These are phyloP conservation scores for Russula brevipes DNA, from an alignment of 768 basidiomycete species.

Conservation along the genomic window DNA sequence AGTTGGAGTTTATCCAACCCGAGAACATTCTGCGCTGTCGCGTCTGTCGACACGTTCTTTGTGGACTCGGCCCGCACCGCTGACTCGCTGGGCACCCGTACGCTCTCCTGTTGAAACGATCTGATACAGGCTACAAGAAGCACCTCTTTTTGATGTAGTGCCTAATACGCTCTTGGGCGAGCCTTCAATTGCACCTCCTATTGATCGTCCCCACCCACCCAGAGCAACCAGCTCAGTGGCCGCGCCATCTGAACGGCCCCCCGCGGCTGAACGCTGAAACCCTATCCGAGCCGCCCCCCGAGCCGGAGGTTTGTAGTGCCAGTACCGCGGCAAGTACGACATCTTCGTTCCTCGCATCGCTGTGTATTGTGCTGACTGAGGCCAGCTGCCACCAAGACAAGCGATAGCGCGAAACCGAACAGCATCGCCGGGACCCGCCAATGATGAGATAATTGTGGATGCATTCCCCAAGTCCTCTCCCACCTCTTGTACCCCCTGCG, in stretches of 20 bases:
- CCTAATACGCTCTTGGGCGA: conserved; percentile 47
- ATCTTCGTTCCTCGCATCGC: neutral
- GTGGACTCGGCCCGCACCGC: conserved; percentile 37
- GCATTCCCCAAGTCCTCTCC: neutral
- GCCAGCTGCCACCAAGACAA: conserved; percentile 18
- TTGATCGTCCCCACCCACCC: conserved; percentile 38
- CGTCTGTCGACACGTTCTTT: conserved; percentile 35
- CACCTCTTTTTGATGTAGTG: conserved; percentile 45
- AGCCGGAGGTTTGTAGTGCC: neutral
- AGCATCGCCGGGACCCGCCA: neutral
- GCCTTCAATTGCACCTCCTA: conserved; percentile 40
- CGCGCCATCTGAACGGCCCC: neutral
- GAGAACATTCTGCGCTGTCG: conserved; percentile 47
- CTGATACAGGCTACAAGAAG: conserved; percentile 27
- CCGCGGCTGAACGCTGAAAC: conserved; percentile 40
- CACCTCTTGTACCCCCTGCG: neutral
- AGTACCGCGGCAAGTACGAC: conserved; percentile 5
- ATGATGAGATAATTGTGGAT: conserved; percentile 31
- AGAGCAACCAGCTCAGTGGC: neutral
- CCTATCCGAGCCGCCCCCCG: conserved; percentile 26
- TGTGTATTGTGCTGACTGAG: neutral
- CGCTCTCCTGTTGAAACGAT: neutral
- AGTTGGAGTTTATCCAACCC: conserved; percentile 46
- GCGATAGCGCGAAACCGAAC: neutral
- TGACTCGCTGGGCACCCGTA: conserved; percentile 16